phyloP scores from a whole-genome alignment of 2,329 filamentous ascomycete species.

The Gnomoniopsis smithogilvyi region DNA sequence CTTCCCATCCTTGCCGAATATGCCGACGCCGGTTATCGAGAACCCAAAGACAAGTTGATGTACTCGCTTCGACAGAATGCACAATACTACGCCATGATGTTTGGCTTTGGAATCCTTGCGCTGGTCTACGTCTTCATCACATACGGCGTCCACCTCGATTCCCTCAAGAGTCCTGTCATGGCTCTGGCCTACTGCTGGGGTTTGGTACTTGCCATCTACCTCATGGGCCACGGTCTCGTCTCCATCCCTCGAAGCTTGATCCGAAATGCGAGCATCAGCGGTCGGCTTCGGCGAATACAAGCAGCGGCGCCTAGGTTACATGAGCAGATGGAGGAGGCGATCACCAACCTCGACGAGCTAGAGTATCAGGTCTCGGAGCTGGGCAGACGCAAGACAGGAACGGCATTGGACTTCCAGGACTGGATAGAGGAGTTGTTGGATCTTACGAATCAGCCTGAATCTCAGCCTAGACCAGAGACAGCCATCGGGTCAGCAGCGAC shows the following conservation, averaged over 20 bases:
- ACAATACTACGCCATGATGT: conserved; percentile 79
- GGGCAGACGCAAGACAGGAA: conserved; percentile 75
- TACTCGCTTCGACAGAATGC: conserved; percentile 87
- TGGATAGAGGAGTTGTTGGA: conserved; percentile 97
- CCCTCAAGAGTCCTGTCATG: conserved; percentile 84
- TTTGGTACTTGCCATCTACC: conserved; percentile 84
- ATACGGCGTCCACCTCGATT: conserved; percentile 68
- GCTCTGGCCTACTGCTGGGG: conserved; percentile 94
- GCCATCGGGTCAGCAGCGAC: conserved; percentile 40
- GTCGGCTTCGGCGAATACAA: conserved; percentile 72
- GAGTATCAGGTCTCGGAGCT: conserved; percentile 80
- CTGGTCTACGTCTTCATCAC: conserved; percentile 80
- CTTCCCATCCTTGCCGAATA: conserved; percentile 93
- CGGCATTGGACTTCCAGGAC: conserved; percentile 72
- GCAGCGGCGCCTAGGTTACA: conserved; percentile 75
- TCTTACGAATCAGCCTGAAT: conserved; percentile 66
- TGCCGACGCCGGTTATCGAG: conserved; percentile 87
- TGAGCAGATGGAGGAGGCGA: conserved; percentile 83
- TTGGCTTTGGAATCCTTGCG: conserved; percentile 67
- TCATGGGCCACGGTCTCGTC: conserved; percentile 97
- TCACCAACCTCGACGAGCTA: conserved; percentile 73
- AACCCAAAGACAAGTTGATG: conserved; percentile 73
- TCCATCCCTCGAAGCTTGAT: conserved; percentile 82
- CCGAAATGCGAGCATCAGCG: conserved; percentile 73
- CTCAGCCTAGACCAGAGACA: conserved; percentile 40